Conservation (phyloP, 2,329 filamentous ascomycete species). For the Herpotrichia juniperi region DNA sequence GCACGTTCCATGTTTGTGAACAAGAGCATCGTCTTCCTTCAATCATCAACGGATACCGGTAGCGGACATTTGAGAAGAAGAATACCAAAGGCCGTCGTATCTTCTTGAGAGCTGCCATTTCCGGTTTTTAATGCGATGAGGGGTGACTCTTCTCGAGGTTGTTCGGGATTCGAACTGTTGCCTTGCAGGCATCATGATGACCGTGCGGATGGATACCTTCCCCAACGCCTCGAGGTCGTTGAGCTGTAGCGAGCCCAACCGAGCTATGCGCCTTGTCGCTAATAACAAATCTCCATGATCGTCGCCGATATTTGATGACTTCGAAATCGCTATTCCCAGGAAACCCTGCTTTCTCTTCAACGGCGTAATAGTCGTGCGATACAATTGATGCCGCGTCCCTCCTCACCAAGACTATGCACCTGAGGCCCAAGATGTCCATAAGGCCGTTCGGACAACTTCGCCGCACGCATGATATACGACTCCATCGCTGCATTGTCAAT, state of each 20-base stretch:
- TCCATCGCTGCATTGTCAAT: neutral
- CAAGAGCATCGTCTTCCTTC: neutral
- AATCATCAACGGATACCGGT: neutral
- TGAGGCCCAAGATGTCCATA: too few species aligned
- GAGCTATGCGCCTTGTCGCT: neutral
- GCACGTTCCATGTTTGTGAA: conserved; percentile 2
- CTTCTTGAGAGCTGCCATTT: neutral
- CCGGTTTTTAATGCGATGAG: neutral
- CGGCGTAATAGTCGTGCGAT: neutral
- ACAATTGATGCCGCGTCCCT: neutral
- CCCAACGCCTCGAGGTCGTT: neutral
- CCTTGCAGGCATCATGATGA: too few species aligned
- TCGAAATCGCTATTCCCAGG: too few species aligned
- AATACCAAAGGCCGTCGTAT: neutral
- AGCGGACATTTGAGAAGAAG: neutral
- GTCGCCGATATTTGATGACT: too few species aligned
- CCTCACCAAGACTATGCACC: neutral
- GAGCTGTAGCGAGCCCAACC: too few species aligned
- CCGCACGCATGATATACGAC: neutral
- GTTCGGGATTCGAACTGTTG: too few species aligned
- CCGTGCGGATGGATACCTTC: neutral
- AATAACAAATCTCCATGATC: neutral
- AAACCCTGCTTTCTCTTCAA: too few species aligned
- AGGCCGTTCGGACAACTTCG: neutral
- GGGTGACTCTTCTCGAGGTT: too few species aligned